These are phyloP conservation scores for Pezizomycotina sp. DNA, from an alignment of 2,329 filamentous ascomycete species.

Conservation along the genomic window DNA sequence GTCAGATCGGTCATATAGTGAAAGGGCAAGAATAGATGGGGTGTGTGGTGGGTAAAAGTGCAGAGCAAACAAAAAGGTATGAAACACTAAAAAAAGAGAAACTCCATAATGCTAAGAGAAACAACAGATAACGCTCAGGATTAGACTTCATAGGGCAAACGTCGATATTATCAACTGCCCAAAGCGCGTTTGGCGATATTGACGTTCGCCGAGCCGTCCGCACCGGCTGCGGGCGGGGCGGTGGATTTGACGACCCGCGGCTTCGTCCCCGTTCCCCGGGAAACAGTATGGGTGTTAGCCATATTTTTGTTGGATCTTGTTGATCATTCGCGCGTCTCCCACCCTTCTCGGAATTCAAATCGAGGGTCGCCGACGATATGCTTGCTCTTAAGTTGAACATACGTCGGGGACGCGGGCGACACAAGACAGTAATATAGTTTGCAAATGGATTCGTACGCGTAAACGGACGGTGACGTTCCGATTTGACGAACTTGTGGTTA, in stretches of 20 bases:
- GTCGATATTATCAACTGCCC: too few species aligned
- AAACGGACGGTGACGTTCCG: constrained; percentile 80
- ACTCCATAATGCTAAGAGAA: background rate
- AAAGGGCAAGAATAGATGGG: too few species aligned
- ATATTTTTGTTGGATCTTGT: background rate
- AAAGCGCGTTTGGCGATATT: too few species aligned
- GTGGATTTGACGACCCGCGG: constrained; percentile 15
- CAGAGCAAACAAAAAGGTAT: constrained; percentile 11
- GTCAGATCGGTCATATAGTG: too few species aligned
- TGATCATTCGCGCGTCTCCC: constrained; percentile 35
- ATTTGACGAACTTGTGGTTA: constrained; percentile 84
- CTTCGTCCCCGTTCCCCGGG: constrained; percentile 6
- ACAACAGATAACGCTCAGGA: background rate
- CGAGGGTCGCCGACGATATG: constrained; percentile 74
- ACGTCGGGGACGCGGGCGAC: constrained; percentile 74
- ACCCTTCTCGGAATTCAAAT: constrained; percentile 37
- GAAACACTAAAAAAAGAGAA: constrained; percentile 4
- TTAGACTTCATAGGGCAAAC: background rate
- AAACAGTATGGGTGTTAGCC: constrained; percentile 27
- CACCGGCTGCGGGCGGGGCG: constrained; percentile 21
- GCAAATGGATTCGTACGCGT: constrained; percentile 56
- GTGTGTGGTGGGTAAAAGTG: too few species aligned
- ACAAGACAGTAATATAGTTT: constrained; percentile 70
- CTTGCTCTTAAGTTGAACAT: constrained; percentile 55
- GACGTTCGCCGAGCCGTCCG: too few species aligned